A percentile compares a stretch with the other conserved stretches of the same genome.
phyloP scores from a whole-genome alignment of 2,329 filamentous ascomycete genomes.

The Esteya vermicola region DNA sequence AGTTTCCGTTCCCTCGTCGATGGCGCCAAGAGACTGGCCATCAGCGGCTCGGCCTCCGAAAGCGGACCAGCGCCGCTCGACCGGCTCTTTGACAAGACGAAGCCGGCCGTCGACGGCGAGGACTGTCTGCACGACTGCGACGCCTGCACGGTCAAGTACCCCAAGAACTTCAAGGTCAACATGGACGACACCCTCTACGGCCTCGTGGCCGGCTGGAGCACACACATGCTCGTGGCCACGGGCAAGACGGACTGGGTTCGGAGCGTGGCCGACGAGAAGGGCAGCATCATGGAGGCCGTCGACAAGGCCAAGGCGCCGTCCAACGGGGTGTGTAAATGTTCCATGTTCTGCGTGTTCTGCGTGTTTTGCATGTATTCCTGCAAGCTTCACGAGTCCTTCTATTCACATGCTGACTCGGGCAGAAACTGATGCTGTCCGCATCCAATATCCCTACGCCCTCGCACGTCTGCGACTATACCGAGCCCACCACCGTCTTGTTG shows the following conservation, averaged over 20 bases:
- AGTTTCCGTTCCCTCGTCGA: slow-evolving; percentile 23
- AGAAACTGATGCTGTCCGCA: slow-evolving; percentile 82
- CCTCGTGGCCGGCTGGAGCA: slow-evolving; percentile 71
- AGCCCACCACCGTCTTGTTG: slow-evolving; percentile 67
- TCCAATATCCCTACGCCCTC: slow-evolving; percentile 77
- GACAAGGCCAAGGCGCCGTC: slow-evolving; percentile 40
- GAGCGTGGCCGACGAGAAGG: slow-evolving; percentile 77
- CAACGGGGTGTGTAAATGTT: slow-evolving; percentile 45
- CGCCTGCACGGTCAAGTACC: slow-evolving; percentile 65
- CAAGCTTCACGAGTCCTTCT: background rate
- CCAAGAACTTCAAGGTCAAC: slow-evolving; percentile 58
- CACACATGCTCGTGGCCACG: slow-evolving; percentile 86
- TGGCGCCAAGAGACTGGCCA: slow-evolving; percentile 21
- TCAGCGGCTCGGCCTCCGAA: slow-evolving; percentile 9
- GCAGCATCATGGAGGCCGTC: slow-evolving; percentile 69
- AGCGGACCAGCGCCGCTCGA: slow-evolving; percentile 14
- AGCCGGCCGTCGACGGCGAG: slow-evolving; percentile 68
- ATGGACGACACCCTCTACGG: slow-evolving; percentile 71
- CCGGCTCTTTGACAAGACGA: slow-evolving; percentile 58
- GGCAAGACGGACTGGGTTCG: slow-evolving; percentile 90
- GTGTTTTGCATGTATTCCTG: background rate
- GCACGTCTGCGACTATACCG: slow-evolving; percentile 44
- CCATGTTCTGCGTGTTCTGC: background rate
- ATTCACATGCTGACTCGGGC: slow-evolving; percentile 1
- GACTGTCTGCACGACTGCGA: slow-evolving; percentile 82